Evolutionary conservation across 805 yeast genomes (phyloP).

Genomic region (Zygosaccharomyces bailii): DNA sequence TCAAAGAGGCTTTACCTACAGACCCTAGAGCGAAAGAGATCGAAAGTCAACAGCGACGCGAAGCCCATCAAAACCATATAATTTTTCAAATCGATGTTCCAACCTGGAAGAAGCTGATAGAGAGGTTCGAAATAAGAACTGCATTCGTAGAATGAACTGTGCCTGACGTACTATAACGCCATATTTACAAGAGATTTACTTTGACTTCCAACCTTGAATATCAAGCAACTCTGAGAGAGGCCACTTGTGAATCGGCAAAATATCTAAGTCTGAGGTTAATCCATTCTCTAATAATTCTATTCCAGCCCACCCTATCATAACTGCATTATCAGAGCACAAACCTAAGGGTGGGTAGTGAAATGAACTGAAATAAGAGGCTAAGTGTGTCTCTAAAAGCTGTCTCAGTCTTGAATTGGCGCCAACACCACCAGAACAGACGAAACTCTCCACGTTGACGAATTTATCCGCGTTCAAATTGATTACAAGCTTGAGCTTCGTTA

Average conservation of each 20-base stretch:
- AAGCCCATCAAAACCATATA: slow-evolving; percentile 50
- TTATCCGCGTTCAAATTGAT: slow-evolving; percentile 43
- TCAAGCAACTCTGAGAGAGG: slow-evolving; percentile 54
- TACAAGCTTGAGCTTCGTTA: slow-evolving; percentile 53
- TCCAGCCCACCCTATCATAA: slow-evolving; percentile 98
- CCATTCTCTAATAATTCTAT: slow-evolving; percentile 68
- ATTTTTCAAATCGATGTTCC: slow-evolving; percentile 67
- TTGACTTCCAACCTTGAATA: slow-evolving; percentile 49
- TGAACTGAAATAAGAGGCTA: slow-evolving; percentile 33
- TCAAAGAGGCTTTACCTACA: slow-evolving; percentile 32
- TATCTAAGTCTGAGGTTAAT: slow-evolving; percentile 47
- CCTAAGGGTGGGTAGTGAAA: slow-evolving; percentile 66
- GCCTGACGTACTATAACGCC: background rate
- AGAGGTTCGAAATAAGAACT: slow-evolving; percentile 51
- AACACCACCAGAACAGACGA: slow-evolving; percentile 93
- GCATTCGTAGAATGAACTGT: slow-evolving; percentile 40
- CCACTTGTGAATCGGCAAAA: slow-evolving; percentile 79
- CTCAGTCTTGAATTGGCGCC: slow-evolving; percentile 69
- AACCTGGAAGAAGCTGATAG: slow-evolving; percentile 60
- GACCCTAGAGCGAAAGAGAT: slow-evolving; percentile 25
- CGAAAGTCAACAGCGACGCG: slow-evolving; percentile 28
- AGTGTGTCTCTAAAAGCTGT: slow-evolving; percentile 41
- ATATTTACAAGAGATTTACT: slow-evolving; percentile 1
- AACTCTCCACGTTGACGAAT: slow-evolving; percentile 42
- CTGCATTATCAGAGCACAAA: slow-evolving; percentile 90